Base-by-base conservation (phyloP, 768 basidiomycete genomes). In the Vishniacozyma victoriae region DNA sequence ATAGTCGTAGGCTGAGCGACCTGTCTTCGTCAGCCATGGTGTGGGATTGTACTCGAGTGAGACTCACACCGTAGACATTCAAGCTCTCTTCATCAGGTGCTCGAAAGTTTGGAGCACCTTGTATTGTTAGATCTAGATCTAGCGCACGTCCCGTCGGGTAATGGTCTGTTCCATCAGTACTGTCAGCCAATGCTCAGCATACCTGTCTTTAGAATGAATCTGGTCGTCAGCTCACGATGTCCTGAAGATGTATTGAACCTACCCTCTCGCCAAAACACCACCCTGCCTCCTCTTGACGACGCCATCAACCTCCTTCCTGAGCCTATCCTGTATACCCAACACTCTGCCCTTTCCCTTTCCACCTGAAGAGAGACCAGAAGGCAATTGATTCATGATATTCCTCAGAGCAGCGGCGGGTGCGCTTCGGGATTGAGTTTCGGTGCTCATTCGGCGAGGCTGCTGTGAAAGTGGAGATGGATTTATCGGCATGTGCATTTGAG, bases 21-120 rank as follows among this genome's bases (percentile, higher is more conserved):
- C 64, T 67, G 23, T 3, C 3, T 14, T 16, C 5, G 24, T 18
- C 3, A 25, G 11, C 3, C 2, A 25, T 27, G 29, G 3, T 15
- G 15, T 26, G 5, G 19, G 31, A 19, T 38, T 18, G 16, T 12
- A 23, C 11, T 14, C 3, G 18, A 27, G 14, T 23, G 15, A 27
- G 18, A 24, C 61, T 43, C 39, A 69, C 88, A 13, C 93, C 95
- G 65, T 86, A 97, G 2, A 99, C 89, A 57, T 92, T 93, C 26
- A 96, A 77, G 48, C 80, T 79, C 22, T 82, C 83, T 40, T 82
- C 78, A 42, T 82, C 78, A 7, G 90, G 85, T 12, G 86, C 82
- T 57, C 95, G 78, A 67, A 97, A 96, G 73, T 97, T 96, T 3
- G 93, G 91, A 15, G 93, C 93, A 26, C 95, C 93, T 64, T 90